phyloP scores from a whole-genome alignment of 176 grass and related monocot genomes.

The Juncus effusus region DNA sequence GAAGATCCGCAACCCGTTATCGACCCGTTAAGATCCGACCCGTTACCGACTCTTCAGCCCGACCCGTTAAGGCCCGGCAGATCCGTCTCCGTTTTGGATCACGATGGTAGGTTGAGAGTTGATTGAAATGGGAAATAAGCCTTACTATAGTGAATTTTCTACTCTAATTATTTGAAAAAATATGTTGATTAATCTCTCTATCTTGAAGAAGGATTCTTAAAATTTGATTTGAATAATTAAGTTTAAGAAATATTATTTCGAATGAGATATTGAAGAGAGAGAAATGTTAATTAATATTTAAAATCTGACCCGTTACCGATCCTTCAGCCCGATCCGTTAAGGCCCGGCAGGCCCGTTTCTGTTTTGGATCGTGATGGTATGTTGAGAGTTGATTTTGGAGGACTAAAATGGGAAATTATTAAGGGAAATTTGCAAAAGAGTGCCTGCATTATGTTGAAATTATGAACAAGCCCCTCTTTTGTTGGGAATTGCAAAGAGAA shows the following conservation, averaged over 20 bases:
- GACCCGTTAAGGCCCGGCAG: conserved; percentile 42
- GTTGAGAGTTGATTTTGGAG: conserved; percentile 36
- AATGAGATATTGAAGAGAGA: too few relatives aligned
- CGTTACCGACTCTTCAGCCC: conserved; percentile 41
- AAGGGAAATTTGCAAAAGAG: conserved; percentile 33
- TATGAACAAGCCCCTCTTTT: neutral
- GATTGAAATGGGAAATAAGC: conserved; percentile 18
- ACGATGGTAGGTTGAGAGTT: conserved; percentile 35
- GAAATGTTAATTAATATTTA: conserved; percentile 1
- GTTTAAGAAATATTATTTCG: too few relatives aligned
- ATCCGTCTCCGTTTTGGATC: conserved; percentile 33
- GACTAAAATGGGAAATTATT: conserved; percentile 36
- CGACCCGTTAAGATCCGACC: conserved; percentile 53
- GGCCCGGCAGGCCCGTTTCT: conserved; percentile 42
- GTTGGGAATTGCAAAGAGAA: too few relatives aligned
- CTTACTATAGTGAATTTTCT: conserved; percentile 27
- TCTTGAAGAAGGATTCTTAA: too few relatives aligned
- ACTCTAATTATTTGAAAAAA: neutral
- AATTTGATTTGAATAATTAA: too few relatives aligned
- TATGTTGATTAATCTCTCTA: too few relatives aligned
- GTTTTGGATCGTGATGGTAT: conserved; percentile 31
- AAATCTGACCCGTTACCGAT: conserved; percentile 39
- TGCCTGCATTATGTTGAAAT: too few relatives aligned
- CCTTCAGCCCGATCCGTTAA: conserved; percentile 23
- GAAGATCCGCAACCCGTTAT: conserved; percentile 46